Conservation (phyloP, 2,329 filamentous ascomycete genomes). For the Fusarium sp. region DNA sequence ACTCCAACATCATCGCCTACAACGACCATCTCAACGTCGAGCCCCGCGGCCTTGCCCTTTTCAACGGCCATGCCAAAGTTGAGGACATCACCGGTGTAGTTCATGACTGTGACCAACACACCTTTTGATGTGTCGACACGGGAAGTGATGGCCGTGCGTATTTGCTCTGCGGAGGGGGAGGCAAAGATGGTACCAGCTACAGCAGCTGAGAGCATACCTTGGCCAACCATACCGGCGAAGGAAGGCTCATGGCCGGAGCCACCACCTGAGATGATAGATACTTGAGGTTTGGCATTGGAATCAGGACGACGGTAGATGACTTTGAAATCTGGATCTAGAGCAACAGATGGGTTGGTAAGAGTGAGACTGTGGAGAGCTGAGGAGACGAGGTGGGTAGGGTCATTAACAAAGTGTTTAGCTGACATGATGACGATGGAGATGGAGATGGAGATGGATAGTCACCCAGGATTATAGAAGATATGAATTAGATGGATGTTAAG, state of each 20-base stretch:
- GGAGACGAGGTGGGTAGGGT: conserved; percentile 81
- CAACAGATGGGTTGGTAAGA: conserved; percentile 84
- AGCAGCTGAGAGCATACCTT: conserved; percentile 81
- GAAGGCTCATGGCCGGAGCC: conserved; percentile 92
- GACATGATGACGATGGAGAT: conserved; percentile 55
- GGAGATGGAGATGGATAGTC: background rate
- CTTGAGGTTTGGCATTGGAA: conserved; percentile 63
- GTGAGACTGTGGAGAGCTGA: conserved; percentile 81
- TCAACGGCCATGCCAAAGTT: conserved; percentile 96
- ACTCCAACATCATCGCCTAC: conserved; percentile 94
- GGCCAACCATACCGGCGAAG: conserved; percentile 86
- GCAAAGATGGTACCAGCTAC: conserved; percentile 91
- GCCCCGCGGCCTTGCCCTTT: conserved; percentile 84
- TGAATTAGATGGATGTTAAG: background rate
- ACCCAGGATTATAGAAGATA: background rate
- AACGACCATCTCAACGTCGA: conserved; percentile 87
- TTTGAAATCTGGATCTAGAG: conserved; percentile 83
- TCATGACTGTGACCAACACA: conserved; percentile 93
- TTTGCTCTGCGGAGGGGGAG: conserved; percentile 83
- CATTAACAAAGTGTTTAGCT: conserved; percentile 88
- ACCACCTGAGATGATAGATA: conserved; percentile 88
- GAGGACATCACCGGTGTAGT: conserved; percentile 89
- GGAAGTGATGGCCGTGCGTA: conserved; percentile 78
- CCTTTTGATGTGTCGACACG: conserved; percentile 78
- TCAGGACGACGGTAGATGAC: conserved; percentile 79